phyloP scores from a whole-genome alignment of 495 filamentous ascomycete species.

The Aspergillus sclerotiicarbonarius region DNA sequence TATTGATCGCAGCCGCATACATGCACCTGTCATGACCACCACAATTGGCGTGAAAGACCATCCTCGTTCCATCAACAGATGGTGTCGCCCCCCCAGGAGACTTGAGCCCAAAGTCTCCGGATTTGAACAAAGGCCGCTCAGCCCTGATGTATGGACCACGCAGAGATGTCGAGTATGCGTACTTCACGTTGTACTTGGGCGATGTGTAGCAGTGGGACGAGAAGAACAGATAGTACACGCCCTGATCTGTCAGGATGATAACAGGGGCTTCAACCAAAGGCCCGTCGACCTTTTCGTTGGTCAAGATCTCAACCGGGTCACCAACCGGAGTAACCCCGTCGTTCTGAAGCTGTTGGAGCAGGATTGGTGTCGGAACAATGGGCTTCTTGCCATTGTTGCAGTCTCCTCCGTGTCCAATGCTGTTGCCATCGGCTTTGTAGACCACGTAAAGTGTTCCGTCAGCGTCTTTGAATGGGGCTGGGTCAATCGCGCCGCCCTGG shows the following conservation, averaged over 20 bases:
- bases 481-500: slow-evolving; percentile 57
- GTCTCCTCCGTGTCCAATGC: slow-evolving; percentile 51
- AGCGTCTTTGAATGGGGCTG: slow-evolving; percentile 48
- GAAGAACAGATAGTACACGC: slow-evolving; percentile 59
- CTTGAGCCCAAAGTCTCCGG: slow-evolving; percentile 39
- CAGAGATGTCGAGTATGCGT: slow-evolving; percentile 47
- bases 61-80: slow-evolving; percentile 38
- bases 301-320: slow-evolving; percentile 48
- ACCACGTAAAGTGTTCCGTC: slow-evolving; percentile 53
- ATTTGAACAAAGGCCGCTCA: slow-evolving; percentile 35
- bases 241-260: slow-evolving; percentile 41
- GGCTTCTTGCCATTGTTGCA: slow-evolving; percentile 52
- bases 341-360: slow-evolving; percentile 53
- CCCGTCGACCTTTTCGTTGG: slow-evolving; percentile 52
- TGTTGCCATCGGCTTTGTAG: slow-evolving; percentile 63
- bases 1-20: slow-evolving; percentile 30
- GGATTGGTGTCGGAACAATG: slow-evolving; percentile 49
- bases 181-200: slow-evolving; percentile 53
- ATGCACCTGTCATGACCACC: slow-evolving; percentile 32
- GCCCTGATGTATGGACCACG: slow-evolving; percentile 45
- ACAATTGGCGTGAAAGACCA: slow-evolving; percentile 55
- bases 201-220: slow-evolving; percentile 55
- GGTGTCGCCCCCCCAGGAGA: slow-evolving; percentile 53
- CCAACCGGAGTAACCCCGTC: slow-evolving; percentile 54
- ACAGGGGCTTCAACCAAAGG: slow-evolving; percentile 60